phyloP scores from a whole-genome alignment of 2,329 filamentous ascomycete genomes.

The Fusarium mundagurra region DNA sequence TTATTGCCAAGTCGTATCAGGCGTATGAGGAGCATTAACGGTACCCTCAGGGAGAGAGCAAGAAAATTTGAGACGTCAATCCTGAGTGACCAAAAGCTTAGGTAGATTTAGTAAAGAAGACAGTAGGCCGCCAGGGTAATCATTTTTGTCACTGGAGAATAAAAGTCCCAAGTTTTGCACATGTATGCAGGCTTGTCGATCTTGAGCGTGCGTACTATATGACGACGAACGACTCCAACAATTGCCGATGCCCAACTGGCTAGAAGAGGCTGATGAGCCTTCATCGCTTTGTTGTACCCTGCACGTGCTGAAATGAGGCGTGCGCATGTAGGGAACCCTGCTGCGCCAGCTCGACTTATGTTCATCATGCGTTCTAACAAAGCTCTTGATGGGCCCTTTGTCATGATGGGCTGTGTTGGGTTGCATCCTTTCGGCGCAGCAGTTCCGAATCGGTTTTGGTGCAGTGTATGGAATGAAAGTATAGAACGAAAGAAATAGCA shows the following conservation, averaged over 20 bases:
- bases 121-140: background rate
- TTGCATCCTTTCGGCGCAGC: background rate
- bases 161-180: background rate
- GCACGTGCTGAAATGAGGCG: slow-evolving; percentile 5
- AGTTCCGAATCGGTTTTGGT: background rate
- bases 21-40: background rate
- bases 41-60: background rate
- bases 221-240: slow-evolving; percentile 20
- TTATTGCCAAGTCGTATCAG: background rate
- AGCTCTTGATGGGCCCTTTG: background rate
- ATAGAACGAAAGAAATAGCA: slow-evolving; percentile 17
- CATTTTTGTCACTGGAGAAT: background rate
- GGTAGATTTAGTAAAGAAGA: background rate
- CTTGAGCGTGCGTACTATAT: slow-evolving; percentile 14
- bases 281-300: slow-evolving; percentile 14
- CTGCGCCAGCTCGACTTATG: slow-evolving; percentile 21
- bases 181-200: background rate
- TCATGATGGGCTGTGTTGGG: slow-evolving; percentile 4
- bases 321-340: background rate
- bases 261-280: slow-evolving; percentile 2
- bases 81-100: background rate
- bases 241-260: background rate
- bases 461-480: background rate
- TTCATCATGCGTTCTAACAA: slow-evolving; percentile 18
- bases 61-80: background rate